Evolutionary conservation across 495 filamentous ascomycete species (phyloP).

Genomic region (Hypoxylon fragiforme): DNA sequence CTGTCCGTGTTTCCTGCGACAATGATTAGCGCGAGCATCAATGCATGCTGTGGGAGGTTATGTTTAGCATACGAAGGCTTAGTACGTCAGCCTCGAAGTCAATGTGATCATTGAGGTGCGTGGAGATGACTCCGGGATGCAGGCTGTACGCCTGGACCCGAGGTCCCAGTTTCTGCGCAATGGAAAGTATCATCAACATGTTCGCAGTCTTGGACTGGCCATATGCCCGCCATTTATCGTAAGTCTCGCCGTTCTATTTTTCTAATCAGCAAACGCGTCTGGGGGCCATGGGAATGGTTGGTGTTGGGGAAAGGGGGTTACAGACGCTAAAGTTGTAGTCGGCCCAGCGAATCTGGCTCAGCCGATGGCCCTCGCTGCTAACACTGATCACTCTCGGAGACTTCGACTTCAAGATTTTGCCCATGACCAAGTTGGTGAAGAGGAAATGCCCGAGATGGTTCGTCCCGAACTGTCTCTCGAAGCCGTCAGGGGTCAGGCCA

Average conservation of each 20-base stretch:
- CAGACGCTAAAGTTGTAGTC: constrained; percentile 41
- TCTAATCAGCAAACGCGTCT: constrained; percentile 4
- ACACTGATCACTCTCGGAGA: constrained; percentile 45
- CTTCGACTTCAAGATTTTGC: constrained; percentile 40
- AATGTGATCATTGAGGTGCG: constrained; percentile 37
- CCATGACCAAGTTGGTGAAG: constrained; percentile 65
- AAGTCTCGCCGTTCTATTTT: constrained; percentile 48
- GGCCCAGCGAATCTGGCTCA: constrained; percentile 49
- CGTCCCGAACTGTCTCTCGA: constrained; percentile 69
- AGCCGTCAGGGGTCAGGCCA: constrained; percentile 58
- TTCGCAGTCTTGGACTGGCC: constrained; percentile 47
- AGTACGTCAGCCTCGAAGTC: constrained; percentile 32
- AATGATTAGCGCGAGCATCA: neutral
- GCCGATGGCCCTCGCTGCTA: constrained; percentile 48
- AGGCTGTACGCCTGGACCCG: constrained; percentile 41
- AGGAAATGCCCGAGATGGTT: constrained; percentile 73
- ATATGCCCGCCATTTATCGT: constrained; percentile 49
- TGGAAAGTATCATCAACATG: constrained; percentile 50
- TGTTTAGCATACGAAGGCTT: constrained; percentile 21
- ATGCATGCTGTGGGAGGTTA: neutral
- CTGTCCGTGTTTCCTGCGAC: neutral
- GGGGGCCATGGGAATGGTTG: no score
- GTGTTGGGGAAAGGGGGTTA: neutral
- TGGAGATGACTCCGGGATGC: constrained; percentile 50
- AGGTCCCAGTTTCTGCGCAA: constrained; percentile 47